Evolutionary conservation across 2,329 filamentous ascomycete species (phyloP).

Genomic region (Trichoderma koningii): DNA sequence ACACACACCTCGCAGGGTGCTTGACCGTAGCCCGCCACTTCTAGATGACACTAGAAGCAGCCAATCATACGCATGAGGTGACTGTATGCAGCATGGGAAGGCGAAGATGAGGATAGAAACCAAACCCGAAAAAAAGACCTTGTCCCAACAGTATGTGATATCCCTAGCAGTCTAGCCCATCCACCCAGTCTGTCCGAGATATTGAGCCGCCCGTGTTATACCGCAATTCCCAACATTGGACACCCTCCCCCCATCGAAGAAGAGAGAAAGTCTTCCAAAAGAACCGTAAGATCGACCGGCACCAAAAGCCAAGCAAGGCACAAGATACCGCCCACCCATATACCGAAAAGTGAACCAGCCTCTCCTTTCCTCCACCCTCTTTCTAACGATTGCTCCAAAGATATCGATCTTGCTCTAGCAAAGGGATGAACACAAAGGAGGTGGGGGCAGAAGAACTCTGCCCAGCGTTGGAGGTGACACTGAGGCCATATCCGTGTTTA

Average conservation of each 20-base stretch:
- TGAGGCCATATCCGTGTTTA: background rate
- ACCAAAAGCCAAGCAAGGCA: background rate
- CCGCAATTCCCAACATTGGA: constrained; percentile 7
- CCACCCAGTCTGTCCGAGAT: background rate
- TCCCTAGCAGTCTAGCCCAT: constrained; percentile 15
- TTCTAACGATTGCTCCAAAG: background rate
- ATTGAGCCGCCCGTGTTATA: too few relatives aligned
- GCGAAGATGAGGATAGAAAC: constrained; percentile 13
- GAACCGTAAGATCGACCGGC: background rate
- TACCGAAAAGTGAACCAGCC: background rate
- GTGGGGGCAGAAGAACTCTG: background rate
- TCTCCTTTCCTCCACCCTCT: background rate
- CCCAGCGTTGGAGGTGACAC: background rate
- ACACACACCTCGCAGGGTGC: background rate
- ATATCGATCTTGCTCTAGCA: constrained; percentile 5
- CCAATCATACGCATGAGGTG: constrained; percentile 12
- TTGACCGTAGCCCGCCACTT: constrained; percentile 9
- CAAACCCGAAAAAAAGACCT: constrained; percentile 1
- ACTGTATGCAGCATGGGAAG: constrained; percentile 17
- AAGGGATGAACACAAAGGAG: background rate
- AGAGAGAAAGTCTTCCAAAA: background rate
- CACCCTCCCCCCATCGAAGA: background rate
- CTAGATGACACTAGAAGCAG: constrained; percentile 5
- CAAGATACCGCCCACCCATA: background rate
- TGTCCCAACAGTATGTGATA: constrained; percentile 15